Evolutionary conservation across 768 basidiomycete species (phyloP), one percentile per base, ranked within the genome.

Genomic region (Filobasidium floriforme): DNA sequence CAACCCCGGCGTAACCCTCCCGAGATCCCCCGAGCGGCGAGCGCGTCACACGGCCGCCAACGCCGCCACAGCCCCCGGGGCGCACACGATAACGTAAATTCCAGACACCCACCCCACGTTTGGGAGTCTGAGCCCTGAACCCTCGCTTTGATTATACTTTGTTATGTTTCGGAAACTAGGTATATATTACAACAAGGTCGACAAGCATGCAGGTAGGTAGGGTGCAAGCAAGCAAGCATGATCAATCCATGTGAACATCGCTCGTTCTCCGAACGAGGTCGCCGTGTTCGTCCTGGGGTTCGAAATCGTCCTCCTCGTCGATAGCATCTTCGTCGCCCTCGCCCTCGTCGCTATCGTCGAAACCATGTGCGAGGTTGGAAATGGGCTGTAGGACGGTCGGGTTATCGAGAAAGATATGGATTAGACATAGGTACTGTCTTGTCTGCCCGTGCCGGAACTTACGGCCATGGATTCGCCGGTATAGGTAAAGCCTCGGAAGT

Each of bases 401-500:
- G 62, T 14, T 37, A 44, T 44, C 22, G 46, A 15, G 60, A 60
- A 40, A 18, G 19, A 43, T 1, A 37, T 6, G 41, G 19, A 26
- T 32, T 54, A 28, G 19, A 19, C 26, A 4, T 18, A 51, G 62
- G 43, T 5, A 12, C 14, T 12, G 14, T 18, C 22, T 49, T 49
- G 46, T 3, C 18, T 5, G 46, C 4, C 46, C 22, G 12, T 5
- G 60, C 4, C 24, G 41, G 18, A 7, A 43, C 24, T 68, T 68
- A 78, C 76, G 71, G 76, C 73, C 66, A 77, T 71, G 46, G 74
- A 76, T 66, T 80, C 80, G 46, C 80, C 81, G 41, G 78, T 79
- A 68, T 81, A 81, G 11, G 80, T 93, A 82, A 98, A 98, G 22
- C 94, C 94, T 55, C 88, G 84, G 79, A 98, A 98, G 76, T 96